phyloP scores from a whole-genome alignment of 345 rosid species.

The Lepidium didymum region DNA sequence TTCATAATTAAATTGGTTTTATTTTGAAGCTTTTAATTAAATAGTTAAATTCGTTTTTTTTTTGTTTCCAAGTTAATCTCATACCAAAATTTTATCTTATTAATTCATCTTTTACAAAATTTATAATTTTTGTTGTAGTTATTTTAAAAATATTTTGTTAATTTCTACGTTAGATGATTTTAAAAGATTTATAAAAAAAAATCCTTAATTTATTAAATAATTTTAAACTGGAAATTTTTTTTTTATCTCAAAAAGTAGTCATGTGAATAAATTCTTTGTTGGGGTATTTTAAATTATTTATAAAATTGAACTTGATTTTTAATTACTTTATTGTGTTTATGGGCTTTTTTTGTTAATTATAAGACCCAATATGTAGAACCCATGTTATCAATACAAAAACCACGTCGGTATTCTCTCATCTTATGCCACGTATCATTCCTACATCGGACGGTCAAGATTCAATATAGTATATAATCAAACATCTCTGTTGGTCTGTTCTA shows the following conservation, averaged over 20 bases:
- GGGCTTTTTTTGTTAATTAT: background rate
- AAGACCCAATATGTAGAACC: conserved; percentile 13
- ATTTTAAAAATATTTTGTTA: background rate
- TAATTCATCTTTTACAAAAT: too few relatives aligned
- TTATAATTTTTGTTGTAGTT: too few relatives aligned
- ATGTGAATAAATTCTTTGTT: too few relatives aligned
- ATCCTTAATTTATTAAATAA: background rate
- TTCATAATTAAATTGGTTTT: conserved; percentile 15
- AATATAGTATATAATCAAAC: conserved; percentile 34
- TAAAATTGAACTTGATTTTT: background rate
- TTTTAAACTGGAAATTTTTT: background rate
- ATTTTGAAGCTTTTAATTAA: too few relatives aligned
- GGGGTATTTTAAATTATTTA: background rate
- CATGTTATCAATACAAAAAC: conserved; percentile 26
- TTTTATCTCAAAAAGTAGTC: background rate
- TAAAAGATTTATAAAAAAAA: background rate
- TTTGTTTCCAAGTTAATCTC: too few relatives aligned
- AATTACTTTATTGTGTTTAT: background rate
- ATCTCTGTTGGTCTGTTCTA: conserved; percentile 41
- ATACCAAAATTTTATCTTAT: too few relatives aligned
- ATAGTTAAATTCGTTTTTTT: too few relatives aligned
- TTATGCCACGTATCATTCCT: background rate
- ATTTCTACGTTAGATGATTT: background rate
- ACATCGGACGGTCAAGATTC: conserved; percentile 31
- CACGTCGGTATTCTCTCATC: conserved; percentile 3